A percentile compares a stretch with the other conserved stretches of the same genome.
phyloP scores from a whole-genome alignment of 1,139 yeast species.

The Meyerozyma smithsonii region DNA sequence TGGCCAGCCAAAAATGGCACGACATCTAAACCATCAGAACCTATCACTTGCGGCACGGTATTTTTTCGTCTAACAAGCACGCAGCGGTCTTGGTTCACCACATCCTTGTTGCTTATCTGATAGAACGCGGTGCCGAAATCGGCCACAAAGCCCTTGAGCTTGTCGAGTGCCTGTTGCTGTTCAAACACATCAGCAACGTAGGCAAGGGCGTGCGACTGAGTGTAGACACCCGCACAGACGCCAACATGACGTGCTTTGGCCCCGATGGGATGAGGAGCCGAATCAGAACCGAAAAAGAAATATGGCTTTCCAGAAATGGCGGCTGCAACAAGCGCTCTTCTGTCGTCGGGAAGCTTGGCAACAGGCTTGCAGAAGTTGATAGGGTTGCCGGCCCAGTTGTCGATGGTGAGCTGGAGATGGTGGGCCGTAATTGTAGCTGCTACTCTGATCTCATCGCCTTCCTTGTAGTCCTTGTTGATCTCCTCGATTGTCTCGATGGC shows the following conservation, averaged over 20 bases:
- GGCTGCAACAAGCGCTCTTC: conserved; percentile 73
- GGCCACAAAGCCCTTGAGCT: conserved; percentile 68
- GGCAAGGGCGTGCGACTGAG: conserved; percentile 78
- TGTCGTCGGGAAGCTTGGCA: conserved; percentile 85
- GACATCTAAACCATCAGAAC: conserved; percentile 47
- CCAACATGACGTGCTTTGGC: conserved; percentile 73
- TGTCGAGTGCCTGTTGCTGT: conserved; percentile 53
- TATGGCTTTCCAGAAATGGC: conserved; percentile 91
- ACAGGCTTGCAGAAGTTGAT: conserved; percentile 96
- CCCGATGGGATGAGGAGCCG: conserved; percentile 91
- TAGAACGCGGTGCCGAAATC: conserved; percentile 73
- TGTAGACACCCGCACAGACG: conserved; percentile 96
- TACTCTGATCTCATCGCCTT: conserved; percentile 49
- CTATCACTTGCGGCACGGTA: conserved; percentile 56
- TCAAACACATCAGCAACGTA: conserved; percentile 89
- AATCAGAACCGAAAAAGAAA: conserved; percentile 95
- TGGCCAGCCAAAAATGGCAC: conserved; percentile 93
- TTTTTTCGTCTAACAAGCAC: conserved; percentile 47
- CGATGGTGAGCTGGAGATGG: conserved; percentile 82
- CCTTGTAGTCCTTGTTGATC: conserved; percentile 52
- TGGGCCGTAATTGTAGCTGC: conserved; percentile 97
- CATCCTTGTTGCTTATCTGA: conserved; percentile 36
- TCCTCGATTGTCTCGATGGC: conserved; percentile 74
- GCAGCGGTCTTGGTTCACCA: conserved; percentile 43
- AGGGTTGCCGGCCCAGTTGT: conserved; percentile 96